Evolutionary conservation across 2,329 filamentous ascomycete genomes (phyloP).

Genomic region (Didymosphaeria variabile): DNA sequence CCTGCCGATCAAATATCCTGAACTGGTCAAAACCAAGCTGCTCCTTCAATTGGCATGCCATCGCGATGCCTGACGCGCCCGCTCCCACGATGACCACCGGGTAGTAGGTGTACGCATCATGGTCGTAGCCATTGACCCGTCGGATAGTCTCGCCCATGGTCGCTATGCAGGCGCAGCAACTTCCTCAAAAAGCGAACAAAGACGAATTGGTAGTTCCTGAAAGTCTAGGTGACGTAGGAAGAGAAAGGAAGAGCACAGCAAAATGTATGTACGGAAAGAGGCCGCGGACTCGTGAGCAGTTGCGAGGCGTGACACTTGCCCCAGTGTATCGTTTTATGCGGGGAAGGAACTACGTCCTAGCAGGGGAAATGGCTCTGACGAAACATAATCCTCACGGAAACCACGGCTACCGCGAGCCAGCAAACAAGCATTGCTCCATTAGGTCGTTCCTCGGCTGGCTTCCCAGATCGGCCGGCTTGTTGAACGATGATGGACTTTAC

Average conservation of each 20-base stretch:
- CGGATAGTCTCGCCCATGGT: slow-evolving; percentile 47
- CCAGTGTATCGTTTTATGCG: not conserved
- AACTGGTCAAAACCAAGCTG: slow-evolving; percentile 68
- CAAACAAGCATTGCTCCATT: not conserved
- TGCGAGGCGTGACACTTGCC: not conserved
- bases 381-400: not conserved
- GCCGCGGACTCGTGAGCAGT: not conserved
- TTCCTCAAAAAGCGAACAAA: not conserved
- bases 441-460: not conserved
- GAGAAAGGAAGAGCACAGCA: not conserved
- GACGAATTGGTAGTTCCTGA: not conserved
- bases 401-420: not conserved
- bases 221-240: not conserved
- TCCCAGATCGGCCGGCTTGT: not conserved
- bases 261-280: not conserved
- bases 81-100: slow-evolving; percentile 68
- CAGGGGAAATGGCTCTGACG: not conserved
- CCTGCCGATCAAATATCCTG: slow-evolving; percentile 67
- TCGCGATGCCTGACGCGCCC: slow-evolving; percentile 69
- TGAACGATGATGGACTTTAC: not conserved
- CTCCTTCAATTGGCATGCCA: slow-evolving; percentile 67
- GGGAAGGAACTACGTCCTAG: not conserved
- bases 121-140: slow-evolving; percentile 49
- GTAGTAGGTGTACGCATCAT: slow-evolving; percentile 53
- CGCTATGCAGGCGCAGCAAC: slow-evolving; percentile 5